Conservation (phyloP, 2,329 filamentous ascomycete species). For the Lachnellula occidentalis region DNA sequence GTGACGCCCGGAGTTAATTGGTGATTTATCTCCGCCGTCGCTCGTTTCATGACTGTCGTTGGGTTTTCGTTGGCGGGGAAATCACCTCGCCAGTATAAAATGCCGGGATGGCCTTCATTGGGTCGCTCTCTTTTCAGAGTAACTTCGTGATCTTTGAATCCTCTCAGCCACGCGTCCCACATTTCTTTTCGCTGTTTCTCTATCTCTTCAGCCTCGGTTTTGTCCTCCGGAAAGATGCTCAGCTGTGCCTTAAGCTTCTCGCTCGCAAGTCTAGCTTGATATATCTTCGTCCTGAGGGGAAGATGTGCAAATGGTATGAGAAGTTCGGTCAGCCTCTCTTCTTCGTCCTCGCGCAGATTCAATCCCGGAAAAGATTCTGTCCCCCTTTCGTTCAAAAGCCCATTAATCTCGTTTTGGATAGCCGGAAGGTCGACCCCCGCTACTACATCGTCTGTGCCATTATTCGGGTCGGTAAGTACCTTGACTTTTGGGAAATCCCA, state of each 20-base stretch:
- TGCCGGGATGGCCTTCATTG: background rate
- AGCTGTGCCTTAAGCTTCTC: background rate
- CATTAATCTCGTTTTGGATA: constrained; percentile 4
- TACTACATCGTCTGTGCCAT: background rate
- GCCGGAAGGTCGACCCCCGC: background rate
- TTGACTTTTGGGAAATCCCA: background rate
- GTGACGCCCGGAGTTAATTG: background rate
- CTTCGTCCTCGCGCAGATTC: background rate
- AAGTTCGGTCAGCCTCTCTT: background rate
- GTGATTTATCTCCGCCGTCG: background rate
- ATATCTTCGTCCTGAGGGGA: background rate
- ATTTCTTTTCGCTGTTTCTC: background rate
- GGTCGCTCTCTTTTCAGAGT: background rate
- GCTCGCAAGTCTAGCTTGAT: background rate
- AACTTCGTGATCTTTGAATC: background rate
- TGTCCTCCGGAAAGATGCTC: background rate
- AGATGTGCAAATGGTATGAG: background rate
- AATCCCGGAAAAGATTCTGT: background rate
- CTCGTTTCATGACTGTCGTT: background rate
- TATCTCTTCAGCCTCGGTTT: background rate
- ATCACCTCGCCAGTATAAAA: background rate
- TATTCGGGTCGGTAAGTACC: background rate
- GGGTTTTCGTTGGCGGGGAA: background rate
- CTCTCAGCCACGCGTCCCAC: background rate
- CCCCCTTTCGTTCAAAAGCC: background rate